A percentile compares a stretch with the other conserved stretches of the same genome.
Evolutionary conservation across 805 yeast species (phyloP).

Genomic region (Starmera amethionina): DNA sequence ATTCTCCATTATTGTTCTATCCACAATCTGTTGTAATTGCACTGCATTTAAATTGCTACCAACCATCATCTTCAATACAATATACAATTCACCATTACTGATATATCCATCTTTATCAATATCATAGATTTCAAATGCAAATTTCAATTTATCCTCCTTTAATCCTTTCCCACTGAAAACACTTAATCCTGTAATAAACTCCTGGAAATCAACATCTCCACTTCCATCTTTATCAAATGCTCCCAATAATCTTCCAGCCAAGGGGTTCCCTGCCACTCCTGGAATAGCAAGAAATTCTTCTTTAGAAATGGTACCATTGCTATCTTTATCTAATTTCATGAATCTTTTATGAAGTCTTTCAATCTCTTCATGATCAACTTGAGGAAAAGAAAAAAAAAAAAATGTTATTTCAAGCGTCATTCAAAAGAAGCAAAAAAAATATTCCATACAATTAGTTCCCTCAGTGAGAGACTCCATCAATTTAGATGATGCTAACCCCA

Average conservation of each 20-base stretch:
- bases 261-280: constrained; percentile 82
- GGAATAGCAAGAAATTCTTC: constrained; percentile 89
- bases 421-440: constrained; percentile 4
- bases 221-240: constrained; percentile 89
- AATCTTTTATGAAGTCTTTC: constrained; percentile 86
- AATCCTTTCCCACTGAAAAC: constrained; percentile 82
- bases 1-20: constrained; percentile 89
- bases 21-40: constrained; percentile 94
- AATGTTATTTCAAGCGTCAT: constrained; percentile 2
- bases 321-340: constrained; percentile 90
- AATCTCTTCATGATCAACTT: constrained; percentile 81
- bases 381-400: constrained; percentile 1
- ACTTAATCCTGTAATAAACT: constrained; percentile 78
- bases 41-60: constrained; percentile 80
- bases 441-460: constrained; percentile 70
- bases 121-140: constrained; percentile 91
- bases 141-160: constrained; percentile 69
- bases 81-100: constrained; percentile 88
- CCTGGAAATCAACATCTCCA: constrained; percentile 93
- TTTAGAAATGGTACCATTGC: constrained; percentile 85
- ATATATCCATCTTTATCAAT: constrained; percentile 92
- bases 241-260: constrained; percentile 84
- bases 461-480: constrained; percentile 62
- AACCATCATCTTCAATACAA: constrained; percentile 94
- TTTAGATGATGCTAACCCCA: constrained; percentile 55